Evolutionary conservation across 2,329 filamentous ascomycete species (phyloP).

Genomic region (Claviceps monticola): DNA sequence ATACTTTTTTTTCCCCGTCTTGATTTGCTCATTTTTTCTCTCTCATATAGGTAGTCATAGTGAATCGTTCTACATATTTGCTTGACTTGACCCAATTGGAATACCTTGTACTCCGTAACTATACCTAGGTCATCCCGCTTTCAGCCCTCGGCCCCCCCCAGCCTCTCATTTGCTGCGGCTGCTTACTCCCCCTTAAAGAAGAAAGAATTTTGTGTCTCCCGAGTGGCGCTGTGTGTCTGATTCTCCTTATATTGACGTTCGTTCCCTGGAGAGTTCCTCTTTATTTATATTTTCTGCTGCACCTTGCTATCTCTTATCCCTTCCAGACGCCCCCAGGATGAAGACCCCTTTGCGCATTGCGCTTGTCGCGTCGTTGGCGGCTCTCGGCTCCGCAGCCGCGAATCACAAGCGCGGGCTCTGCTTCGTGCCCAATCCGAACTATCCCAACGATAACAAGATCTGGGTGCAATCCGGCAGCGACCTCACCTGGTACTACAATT

Average conservation of each 20-base stretch:
- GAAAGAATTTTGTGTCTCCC: not conserved
- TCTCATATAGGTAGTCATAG: no score
- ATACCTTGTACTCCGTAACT: not conserved
- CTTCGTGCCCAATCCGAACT: conserved; percentile 43
- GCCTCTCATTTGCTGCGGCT: not conserved
- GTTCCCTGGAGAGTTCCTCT: not conserved
- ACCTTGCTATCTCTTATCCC: not conserved
- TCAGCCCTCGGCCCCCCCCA: not conserved
- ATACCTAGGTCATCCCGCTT: not conserved
- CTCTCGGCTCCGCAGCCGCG: conserved; percentile 15
- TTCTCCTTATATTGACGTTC: not conserved
- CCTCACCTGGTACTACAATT: conserved; percentile 82
- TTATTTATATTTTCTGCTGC: not conserved
- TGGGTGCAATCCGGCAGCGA: conserved; percentile 45
- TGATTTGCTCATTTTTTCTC: no score
- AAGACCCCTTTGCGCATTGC: not conserved
- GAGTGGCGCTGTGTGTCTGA: not conserved
- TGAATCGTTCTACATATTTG: no score
- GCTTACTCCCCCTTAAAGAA: not conserved
- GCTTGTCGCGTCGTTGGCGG: conserved; percentile 9
- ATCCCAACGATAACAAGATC: conserved; percentile 47
- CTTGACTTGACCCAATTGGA: no score
- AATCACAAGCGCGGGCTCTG: conserved; percentile 56
- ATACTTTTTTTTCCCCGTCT: no score
- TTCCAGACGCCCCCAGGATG: not conserved